These are phyloP conservation scores for Wickerhamomyces tratensis DNA, from an alignment of 805 yeast species.

Conservation along the genomic window DNA sequence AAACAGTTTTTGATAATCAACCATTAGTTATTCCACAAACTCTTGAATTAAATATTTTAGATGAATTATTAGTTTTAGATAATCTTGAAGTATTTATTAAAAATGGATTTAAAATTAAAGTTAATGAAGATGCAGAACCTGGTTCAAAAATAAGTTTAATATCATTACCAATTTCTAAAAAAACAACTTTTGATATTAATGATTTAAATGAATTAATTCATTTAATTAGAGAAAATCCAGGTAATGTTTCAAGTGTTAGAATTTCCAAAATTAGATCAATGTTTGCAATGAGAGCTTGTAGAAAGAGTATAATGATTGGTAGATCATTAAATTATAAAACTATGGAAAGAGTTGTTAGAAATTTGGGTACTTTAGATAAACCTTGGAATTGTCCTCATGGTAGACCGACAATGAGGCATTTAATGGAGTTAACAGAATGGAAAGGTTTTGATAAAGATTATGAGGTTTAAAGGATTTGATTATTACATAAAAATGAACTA, in stretches of 20 bases:
- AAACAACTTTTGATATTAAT: constrained; percentile 50
- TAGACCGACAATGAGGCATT: constrained; percentile 91
- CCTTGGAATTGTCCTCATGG: constrained; percentile 98
- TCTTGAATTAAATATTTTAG: constrained; percentile 65
- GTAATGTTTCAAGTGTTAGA: constrained; percentile 29
- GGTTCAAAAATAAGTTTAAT: constrained; percentile 47
- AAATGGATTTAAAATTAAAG: constrained; percentile 67
- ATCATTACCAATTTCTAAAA: constrained; percentile 68
- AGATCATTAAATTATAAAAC: constrained; percentile 43
- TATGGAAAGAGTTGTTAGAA: constrained; percentile 61
- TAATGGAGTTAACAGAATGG: constrained; percentile 51
- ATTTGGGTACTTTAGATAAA: constrained; percentile 65
- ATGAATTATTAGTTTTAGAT: constrained; percentile 63
- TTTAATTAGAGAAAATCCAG: constrained; percentile 47
- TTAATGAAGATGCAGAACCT: constrained; percentile 40
- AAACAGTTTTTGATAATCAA: constrained; percentile 55
- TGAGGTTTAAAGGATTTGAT: constrained; percentile 8
- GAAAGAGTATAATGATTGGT: constrained; percentile 93
- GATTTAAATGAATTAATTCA: constrained; percentile 74
- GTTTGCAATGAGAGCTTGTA: constrained; percentile 93
- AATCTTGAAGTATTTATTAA: constrained; percentile 44
- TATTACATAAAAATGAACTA: no score
- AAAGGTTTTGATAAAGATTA: constrained; percentile 35
- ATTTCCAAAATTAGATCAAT: constrained; percentile 75
- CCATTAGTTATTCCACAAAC: constrained; percentile 49